These are phyloP conservation scores for Cercospora zeina DNA, from an alignment of 2,329 filamentous ascomycete species.

Conservation along the genomic window DNA sequence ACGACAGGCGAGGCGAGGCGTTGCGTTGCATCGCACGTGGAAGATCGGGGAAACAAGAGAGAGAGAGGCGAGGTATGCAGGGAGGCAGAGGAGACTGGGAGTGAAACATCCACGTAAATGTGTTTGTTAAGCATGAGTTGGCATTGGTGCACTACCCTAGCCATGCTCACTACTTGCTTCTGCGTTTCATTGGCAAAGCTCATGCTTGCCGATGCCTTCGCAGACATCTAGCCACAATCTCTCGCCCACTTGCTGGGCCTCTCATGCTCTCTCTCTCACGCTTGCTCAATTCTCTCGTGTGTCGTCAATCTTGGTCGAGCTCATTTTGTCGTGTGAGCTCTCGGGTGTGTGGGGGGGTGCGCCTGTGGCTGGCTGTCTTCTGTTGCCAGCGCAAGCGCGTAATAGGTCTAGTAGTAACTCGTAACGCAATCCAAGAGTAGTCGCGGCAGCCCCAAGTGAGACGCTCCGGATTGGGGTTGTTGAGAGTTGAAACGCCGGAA, in stretches of 20 bases:
- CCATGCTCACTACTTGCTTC: slow-evolving; percentile 22
- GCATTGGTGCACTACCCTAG: slow-evolving; percentile 30
- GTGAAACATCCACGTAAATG: slow-evolving; percentile 15
- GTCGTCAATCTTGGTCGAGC: slow-evolving; percentile 23
- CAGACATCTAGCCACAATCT: slow-evolving; percentile 23
- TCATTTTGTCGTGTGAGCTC: slow-evolving; percentile 14
- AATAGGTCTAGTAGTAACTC: slow-evolving; percentile 19
- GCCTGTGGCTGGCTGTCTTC: slow-evolving; percentile 19
- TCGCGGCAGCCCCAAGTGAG: slow-evolving; percentile 15
- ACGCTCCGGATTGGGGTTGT: slow-evolving; percentile 16
- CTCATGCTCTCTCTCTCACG: slow-evolving; percentile 1
- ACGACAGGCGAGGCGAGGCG: not conserved
- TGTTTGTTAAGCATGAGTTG: slow-evolving; percentile 21
- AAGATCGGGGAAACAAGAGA: not conserved
- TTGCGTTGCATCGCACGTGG: not conserved
- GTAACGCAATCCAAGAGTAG: slow-evolving; percentile 19
- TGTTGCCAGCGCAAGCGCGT: slow-evolving; percentile 23
- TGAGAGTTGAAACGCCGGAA: slow-evolving; percentile 25
- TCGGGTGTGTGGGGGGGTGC: slow-evolving; percentile 7
- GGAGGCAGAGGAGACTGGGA: slow-evolving; percentile 7
- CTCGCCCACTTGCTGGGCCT: slow-evolving; percentile 12
- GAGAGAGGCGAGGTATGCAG: not conserved
- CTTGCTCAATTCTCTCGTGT: slow-evolving; percentile 1
- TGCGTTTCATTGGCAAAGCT: slow-evolving; percentile 24
- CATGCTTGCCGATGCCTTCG: slow-evolving; percentile 24